phyloP scores from a whole-genome alignment of 1,139 yeast genomes.

The Candida sp. region DNA sequence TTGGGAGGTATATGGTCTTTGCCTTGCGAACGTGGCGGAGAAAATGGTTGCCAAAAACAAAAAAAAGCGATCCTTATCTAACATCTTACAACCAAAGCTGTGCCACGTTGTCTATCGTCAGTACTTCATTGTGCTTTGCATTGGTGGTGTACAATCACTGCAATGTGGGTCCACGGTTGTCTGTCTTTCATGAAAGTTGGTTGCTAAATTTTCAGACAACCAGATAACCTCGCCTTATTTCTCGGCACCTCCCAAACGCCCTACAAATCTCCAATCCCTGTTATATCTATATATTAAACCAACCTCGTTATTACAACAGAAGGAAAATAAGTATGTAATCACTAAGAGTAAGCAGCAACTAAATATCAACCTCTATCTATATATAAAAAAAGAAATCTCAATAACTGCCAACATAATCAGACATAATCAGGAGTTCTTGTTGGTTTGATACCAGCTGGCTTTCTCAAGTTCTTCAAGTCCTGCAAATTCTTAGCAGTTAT shows the following conservation, averaged over 20 bases:
- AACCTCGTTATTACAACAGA: not conserved
- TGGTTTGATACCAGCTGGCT: constrained; percentile 11
- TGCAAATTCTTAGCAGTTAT: constrained; percentile 17
- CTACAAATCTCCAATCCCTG: not conserved
- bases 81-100: not conserved
- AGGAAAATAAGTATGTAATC: no score
- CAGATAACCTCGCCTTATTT: no score
- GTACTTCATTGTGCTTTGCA: no score
- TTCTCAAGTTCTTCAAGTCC: constrained; percentile 21
- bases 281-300: not conserved
- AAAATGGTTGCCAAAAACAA: not conserved
- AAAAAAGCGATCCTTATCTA: no score
- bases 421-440: constrained; percentile 1
- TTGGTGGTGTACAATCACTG: no score
- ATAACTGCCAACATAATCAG: not conserved
- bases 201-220: not conserved
- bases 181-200: not conserved
- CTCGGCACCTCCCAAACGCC: not conserved
- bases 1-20: no score
- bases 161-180: no score
- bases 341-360: not conserved
- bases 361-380: not conserved
- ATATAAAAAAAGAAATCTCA: not conserved
- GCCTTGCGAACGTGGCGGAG: not conserved
- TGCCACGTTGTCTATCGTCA: not conserved